Conservation (phyloP, 805 yeast species). For the Yamadazyma endophytica region DNA sequence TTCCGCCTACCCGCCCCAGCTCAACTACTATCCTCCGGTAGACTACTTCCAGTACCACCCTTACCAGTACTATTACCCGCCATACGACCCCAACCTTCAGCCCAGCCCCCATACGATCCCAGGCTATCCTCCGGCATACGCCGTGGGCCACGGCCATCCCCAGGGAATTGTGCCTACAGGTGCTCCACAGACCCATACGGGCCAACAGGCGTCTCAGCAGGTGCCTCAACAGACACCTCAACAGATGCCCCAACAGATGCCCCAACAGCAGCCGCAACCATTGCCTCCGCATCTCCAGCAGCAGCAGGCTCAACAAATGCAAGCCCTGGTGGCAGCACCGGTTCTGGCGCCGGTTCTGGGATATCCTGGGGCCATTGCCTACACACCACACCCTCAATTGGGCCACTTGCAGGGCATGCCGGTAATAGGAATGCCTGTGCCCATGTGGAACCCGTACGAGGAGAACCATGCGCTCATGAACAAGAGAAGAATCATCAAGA, state of each 20-base stretch:
- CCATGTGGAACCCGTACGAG: slow-evolving; percentile 10
- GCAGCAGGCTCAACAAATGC: background rate
- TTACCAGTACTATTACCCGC: slow-evolving; percentile 4
- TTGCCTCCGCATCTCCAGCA: slow-evolving; percentile 1
- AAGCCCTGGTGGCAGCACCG: background rate
- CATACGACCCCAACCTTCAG: background rate
- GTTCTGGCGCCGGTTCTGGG: background rate
- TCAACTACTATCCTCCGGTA: slow-evolving; percentile 6
- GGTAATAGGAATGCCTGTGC: too few species aligned
- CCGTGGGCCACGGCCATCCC: too few species aligned
- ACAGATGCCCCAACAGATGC: too few species aligned
- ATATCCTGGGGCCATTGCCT: background rate
- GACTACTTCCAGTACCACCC: slow-evolving; percentile 8
- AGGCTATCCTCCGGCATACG: too few species aligned
- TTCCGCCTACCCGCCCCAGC: too few species aligned
- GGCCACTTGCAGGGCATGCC: slow-evolving; percentile 3
- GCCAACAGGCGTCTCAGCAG: too few species aligned
- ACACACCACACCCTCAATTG: background rate
- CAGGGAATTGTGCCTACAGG: too few species aligned
- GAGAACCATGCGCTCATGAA: slow-evolving; percentile 13
- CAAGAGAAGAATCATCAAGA: slow-evolving; percentile 44
- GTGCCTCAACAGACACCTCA: too few species aligned
- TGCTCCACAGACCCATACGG: too few species aligned
- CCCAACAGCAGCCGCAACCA: too few species aligned
- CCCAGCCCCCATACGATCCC: too few species aligned